phyloP scores from a whole-genome alignment of 2,329 filamentous ascomycete genomes.

The Diaporthe australafricana region DNA sequence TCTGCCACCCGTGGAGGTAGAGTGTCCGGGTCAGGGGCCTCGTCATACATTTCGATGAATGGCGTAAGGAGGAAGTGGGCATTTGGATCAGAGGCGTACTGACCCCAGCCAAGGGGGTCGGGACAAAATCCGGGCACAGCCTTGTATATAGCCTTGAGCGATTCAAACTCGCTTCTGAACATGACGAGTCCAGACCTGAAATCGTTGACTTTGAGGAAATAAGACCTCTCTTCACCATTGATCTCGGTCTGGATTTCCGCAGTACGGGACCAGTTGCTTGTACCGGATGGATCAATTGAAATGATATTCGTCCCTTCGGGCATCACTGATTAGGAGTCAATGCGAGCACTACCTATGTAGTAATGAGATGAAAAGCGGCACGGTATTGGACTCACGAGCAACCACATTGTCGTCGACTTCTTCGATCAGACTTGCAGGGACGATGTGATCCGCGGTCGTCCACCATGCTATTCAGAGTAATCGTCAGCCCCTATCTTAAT shows the following conservation, averaged over 20 bases:
- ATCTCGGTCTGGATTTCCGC: background rate
- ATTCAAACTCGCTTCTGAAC: background rate
- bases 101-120: background rate
- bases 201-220: background rate
- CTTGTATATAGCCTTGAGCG: background rate
- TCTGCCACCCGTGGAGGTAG: background rate
- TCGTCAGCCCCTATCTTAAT: no score
- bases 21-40: background rate
- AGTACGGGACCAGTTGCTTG: background rate
- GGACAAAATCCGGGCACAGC: background rate
- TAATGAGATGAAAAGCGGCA: no score
- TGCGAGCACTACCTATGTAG: no score
- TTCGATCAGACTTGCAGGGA: background rate
- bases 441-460: background rate
- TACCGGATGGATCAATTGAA: background rate
- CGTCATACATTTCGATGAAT: background rate
- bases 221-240: background rate
- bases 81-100: background rate
- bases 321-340: background rate
- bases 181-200: background rate
- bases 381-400: background rate
- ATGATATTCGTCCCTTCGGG: background rate
- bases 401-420: background rate
- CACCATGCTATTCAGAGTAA: background rate
- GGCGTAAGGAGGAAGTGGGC: background rate